Percentiles rank a stretch among this genome's conserved stretches.
Evolutionary conservation across 208 protist species (phyloP).

Genomic region (Wallacemonas sp.): DNA sequence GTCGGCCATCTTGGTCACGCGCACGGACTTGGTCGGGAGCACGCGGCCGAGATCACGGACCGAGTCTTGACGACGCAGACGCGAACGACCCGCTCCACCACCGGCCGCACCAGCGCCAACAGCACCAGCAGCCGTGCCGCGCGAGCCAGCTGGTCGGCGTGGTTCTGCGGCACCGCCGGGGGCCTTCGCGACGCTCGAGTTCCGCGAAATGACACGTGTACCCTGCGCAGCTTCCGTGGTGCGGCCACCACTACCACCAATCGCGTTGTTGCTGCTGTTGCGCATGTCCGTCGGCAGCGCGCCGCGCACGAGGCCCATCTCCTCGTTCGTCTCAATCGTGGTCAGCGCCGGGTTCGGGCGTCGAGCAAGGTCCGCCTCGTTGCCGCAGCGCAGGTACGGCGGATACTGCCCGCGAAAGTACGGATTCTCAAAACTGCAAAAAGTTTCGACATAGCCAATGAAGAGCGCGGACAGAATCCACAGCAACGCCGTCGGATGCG

Average conservation of each 20-base stretch:
- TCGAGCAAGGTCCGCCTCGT: conserved; percentile 20
- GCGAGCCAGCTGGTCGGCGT: no score
- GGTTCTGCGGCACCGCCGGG: neutral
- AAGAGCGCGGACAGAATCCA: conserved; percentile 63
- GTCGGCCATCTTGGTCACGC: conserved; percentile 14
- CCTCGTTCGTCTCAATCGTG: neutral
- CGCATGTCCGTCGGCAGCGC: neutral
- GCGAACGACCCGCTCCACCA: neutral
- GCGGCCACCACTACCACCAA: no score
- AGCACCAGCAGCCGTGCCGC: no score
- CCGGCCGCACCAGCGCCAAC: no score
- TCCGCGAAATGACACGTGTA: neutral
- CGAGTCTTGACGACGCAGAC: conserved; percentile 6
- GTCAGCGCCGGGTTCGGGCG: conserved; percentile 9
- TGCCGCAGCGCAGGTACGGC: conserved; percentile 27
- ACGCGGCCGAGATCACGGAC: conserved; percentile 1
- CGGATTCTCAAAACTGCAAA: conserved; percentile 14
- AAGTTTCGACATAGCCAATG: conserved; percentile 42
- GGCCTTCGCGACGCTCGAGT: conserved; percentile 7
- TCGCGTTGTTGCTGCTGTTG: no score
- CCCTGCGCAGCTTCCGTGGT: conserved; percentile 8
- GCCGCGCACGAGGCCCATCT: neutral
- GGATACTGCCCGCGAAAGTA: conserved; percentile 26
- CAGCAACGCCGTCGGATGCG: conserved; percentile 43
- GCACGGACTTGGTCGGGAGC: conserved; percentile 10